Base-by-base conservation (phyloP, 2,329 filamentous ascomycete species). In the Parastagonospora nodorum region DNA sequence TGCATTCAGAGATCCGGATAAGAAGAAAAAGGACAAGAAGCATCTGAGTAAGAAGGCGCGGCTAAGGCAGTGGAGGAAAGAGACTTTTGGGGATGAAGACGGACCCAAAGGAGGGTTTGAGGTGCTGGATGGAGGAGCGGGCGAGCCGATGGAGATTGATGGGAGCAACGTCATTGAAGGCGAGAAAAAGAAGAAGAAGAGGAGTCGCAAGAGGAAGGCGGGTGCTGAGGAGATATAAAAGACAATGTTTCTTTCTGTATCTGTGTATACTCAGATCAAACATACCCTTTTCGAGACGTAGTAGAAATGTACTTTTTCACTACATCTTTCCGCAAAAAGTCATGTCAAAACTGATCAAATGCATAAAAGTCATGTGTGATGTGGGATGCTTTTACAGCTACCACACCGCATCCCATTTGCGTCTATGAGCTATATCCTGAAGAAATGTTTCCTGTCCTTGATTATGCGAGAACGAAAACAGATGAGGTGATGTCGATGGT, bases 1-100 rank as follows among this genome's bases (percentile, higher is more conserved):
- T 4, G 82, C 89, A 5, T 99, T 94, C 79, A 84, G 94, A 49
- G 92, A 97, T 70, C 79, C 82, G 2, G 89, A 92, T 65, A 94
- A 95, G 82, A 97, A 97, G 81, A 82, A 83, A 61, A 89, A 88
- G 66, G 94, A 99, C 69, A 86, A 87, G 77, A 96, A 96, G 81
- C 83, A 84, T 64, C 81, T 97, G 28, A 89, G 90, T 58, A 99
- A 97, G 84, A 97, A 97, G 78, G 90, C 90, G 7, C 83, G 93
- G 15, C 79, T 99, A 53, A 81, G 92, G 68, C 84, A 97, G 76
- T 99, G 94, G 94, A 85, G 86, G 41, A 80, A 82, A 67, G 85
- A 88, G 33, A 85, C 83, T 0, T 88, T 88, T 75, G 86, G 86
- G 5, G 77, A 81, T 59, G 80, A 83, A 48, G 79, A 85, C 5